These are phyloP conservation scores for Nicotiana knightiana DNA, from an alignment of 257 asterid species.

Conservation along the genomic window DNA sequence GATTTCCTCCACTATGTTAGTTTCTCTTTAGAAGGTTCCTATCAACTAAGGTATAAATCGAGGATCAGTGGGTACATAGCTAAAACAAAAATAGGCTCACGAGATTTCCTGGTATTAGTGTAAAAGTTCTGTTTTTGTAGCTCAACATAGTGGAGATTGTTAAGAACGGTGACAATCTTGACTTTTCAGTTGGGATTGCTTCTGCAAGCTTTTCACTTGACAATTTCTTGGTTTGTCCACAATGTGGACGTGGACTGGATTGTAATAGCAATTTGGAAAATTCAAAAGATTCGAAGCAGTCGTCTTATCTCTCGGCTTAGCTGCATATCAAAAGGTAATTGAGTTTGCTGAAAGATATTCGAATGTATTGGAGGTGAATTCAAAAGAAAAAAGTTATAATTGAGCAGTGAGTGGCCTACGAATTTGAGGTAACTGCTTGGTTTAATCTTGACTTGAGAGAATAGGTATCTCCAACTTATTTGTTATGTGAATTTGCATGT, in stretches of 20 bases:
- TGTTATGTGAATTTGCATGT: too few species aligned
- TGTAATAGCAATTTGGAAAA: slow-evolving; percentile 25
- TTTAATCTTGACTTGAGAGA: too few species aligned
- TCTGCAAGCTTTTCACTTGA: slow-evolving; percentile 55
- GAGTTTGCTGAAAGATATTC: neutral
- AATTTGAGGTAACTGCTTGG: too few species aligned
- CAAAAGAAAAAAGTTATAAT: too few species aligned
- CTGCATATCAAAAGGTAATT: neutral
- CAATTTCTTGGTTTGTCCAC: slow-evolving; percentile 58
- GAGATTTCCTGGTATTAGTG: slow-evolving; percentile 52
- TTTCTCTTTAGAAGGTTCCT: slow-evolving; percentile 68
- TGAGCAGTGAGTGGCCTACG: too few species aligned
- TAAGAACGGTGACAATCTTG: slow-evolving; percentile 43
- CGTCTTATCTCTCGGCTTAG: slow-evolving; percentile 32
- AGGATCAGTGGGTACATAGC: slow-evolving; percentile 53
- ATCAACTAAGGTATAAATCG: slow-evolving; percentile 56
- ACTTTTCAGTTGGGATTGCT: slow-evolving; percentile 73
- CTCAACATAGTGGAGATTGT: slow-evolving; percentile 63
- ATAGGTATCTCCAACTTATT: too few species aligned
- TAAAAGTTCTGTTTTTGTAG: slow-evolving; percentile 65
- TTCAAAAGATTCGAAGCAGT: slow-evolving; percentile 12
- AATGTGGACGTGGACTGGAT: slow-evolving; percentile 81
- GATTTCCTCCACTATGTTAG: slow-evolving; percentile 3
- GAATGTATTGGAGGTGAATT: too few species aligned
- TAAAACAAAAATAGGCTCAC: slow-evolving; percentile 30